A percentile compares a stretch with the other conserved stretches of the same genome.
These are phyloP conservation scores for Tanozyma kutaoensis DNA, from an alignment of 805 yeast genomes.

Conservation along the genomic window DNA sequence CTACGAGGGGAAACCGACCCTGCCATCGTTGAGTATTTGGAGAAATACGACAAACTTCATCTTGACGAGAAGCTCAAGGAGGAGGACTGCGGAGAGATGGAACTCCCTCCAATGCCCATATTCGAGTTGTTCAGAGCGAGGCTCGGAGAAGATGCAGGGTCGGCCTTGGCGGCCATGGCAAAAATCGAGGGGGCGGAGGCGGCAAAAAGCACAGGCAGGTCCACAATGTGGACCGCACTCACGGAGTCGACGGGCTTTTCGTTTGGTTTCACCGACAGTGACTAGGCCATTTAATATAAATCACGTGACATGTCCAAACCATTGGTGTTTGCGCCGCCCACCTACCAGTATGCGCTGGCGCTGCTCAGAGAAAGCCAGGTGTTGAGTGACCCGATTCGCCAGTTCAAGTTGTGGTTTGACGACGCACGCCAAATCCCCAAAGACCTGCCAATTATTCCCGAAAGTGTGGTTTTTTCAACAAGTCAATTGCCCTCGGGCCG, in stretches of 20 bases:
- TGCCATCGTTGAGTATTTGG: too few relatives aligned
- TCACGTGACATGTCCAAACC: slow-evolving; percentile 6
- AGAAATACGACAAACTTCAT: too few relatives aligned
- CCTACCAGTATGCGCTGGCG: slow-evolving; percentile 73
- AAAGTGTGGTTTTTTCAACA: slow-evolving; percentile 77
- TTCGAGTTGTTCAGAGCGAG: slow-evolving; percentile 36
- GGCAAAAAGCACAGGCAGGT: too few relatives aligned
- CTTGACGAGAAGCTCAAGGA: too few relatives aligned
- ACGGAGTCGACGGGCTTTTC: too few relatives aligned
- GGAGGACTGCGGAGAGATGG: slow-evolving; percentile 56
- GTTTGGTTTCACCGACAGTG: too few relatives aligned
- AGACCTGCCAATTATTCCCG: slow-evolving; percentile 44
- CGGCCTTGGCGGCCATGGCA: too few relatives aligned
- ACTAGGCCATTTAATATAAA: too few relatives aligned
- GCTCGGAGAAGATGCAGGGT: too few relatives aligned
- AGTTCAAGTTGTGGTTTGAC: slow-evolving; percentile 76
- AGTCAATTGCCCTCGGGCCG: slow-evolving; percentile 85
- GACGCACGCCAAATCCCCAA: slow-evolving; percentile 55
- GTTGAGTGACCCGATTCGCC: slow-evolving; percentile 49
- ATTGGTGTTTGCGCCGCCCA: slow-evolving; percentile 63
- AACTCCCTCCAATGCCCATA: slow-evolving; percentile 38
- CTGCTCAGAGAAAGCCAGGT: slow-evolving; percentile 44
- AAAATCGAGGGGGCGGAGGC: too few relatives aligned
- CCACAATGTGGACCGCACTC: too few relatives aligned
- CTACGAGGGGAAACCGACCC: slow-evolving; percentile 4